Evolutionary conservation across 148 eudicot genomes (phyloP).

Genomic region (Agrostemma githago): DNA sequence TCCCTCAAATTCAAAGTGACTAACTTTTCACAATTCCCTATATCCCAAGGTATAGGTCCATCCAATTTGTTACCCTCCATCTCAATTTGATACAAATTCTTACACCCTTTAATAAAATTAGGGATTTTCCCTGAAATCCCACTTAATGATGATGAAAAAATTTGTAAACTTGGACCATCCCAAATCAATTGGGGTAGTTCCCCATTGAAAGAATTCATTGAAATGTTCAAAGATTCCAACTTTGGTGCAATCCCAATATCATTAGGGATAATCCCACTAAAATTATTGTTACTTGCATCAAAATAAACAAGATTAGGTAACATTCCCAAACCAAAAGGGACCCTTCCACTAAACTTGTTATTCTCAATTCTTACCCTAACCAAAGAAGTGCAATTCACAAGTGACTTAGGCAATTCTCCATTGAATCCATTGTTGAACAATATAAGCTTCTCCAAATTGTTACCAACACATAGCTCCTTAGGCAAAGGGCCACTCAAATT

Average conservation of each 20-base stretch:
- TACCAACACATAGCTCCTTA: constrained; percentile 49
- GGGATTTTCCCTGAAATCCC: constrained; percentile 60
- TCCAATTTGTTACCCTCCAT: constrained; percentile 55
- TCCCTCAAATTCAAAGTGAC: constrained; percentile 42
- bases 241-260: constrained; percentile 59
- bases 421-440: constrained; percentile 57
- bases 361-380: constrained; percentile 49
- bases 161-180: constrained; percentile 61
- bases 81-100: constrained; percentile 66
- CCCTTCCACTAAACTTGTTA: constrained; percentile 58
- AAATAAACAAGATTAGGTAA: constrained; percentile 55
- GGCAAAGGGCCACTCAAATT: constrained; percentile 63
- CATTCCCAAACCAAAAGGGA: constrained; percentile 64
- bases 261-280: constrained; percentile 57
- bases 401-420: constrained; percentile 50
- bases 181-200: constrained; percentile 65
- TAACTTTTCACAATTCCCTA: constrained; percentile 74
- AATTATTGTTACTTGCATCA: constrained; percentile 59
- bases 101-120: constrained; percentile 58
- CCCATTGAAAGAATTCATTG: constrained; percentile 40
- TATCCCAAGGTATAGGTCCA: constrained; percentile 81
- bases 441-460: constrained; percentile 49
- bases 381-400: constrained; percentile 66
- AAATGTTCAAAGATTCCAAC: constrained; percentile 54
- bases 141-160: constrained; percentile 50